These are phyloP conservation scores for Colletotrichum acutatum DNA, from an alignment of 2,329 filamentous ascomycete genomes.

Conservation along the genomic window DNA sequence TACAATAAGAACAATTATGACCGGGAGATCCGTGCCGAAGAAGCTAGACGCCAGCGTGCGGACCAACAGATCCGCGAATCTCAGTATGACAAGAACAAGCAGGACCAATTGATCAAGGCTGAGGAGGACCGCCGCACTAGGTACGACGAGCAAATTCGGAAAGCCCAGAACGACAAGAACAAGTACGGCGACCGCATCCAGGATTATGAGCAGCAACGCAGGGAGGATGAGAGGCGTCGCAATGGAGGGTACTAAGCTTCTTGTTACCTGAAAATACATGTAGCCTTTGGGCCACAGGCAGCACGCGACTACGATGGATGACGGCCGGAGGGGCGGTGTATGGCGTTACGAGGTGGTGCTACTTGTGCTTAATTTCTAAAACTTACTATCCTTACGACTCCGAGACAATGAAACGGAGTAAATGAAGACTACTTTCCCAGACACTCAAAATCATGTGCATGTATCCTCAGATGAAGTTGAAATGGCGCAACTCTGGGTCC, in stretches of 20 bases:
- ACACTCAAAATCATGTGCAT: too few species aligned
- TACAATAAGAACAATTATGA: background rate
- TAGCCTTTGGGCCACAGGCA: background rate
- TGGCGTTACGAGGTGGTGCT: background rate
- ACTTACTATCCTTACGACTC: background rate
- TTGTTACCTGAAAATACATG: background rate
- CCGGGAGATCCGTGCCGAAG: background rate
- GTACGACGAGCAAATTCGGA: background rate
- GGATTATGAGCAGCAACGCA: background rate
- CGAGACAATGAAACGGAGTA: background rate
- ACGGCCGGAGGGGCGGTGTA: background rate
- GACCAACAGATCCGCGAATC: background rate
- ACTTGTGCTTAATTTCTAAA: background rate
- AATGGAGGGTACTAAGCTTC: background rate
- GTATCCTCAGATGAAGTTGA: too few species aligned
- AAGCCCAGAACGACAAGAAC: background rate
- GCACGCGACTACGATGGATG: background rate
- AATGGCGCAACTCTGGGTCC: too few species aligned
- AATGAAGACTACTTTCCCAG: background rate
- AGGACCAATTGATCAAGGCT: background rate
- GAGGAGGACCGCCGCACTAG: background rate
- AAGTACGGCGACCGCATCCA: background rate
- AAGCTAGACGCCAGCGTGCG: background rate
- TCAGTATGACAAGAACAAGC: background rate
- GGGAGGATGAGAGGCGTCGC: background rate